Evolutionary conservation across 73 alveolate species (phyloP).

Genomic region (Halteria grandinella): DNA sequence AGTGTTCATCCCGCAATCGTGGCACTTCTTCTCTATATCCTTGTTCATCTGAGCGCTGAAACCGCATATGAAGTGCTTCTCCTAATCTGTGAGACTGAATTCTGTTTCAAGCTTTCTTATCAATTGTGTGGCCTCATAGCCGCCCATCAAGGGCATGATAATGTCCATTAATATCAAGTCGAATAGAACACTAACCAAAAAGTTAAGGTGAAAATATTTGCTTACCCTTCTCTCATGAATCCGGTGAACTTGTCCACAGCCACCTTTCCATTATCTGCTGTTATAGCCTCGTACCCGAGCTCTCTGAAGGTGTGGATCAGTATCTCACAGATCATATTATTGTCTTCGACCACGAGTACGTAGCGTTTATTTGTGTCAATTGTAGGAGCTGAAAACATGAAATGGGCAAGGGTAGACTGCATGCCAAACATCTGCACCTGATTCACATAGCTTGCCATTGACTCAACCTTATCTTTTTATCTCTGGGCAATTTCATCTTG

Average conservation of each 20-base stretch:
- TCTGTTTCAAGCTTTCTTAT: conserved; percentile 21
- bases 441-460: background rate
- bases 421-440: background rate
- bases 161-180: conserved; percentile 30
- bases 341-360: conserved; percentile 35
- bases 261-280: conserved; percentile 14
- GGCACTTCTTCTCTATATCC: too few species aligned
- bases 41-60: conserved; percentile 20
- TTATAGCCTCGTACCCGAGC: conserved; percentile 5
- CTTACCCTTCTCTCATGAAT: conserved; percentile 31
- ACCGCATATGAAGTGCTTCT: conserved; percentile 44
- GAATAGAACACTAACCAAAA: conserved; percentile 15
- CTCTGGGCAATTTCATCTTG: too few species aligned
- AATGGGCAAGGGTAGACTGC: background rate
- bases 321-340: background rate
- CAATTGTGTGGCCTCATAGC: conserved; percentile 24
- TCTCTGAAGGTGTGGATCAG: background rate
- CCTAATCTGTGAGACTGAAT: background rate
- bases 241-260: conserved; percentile 28
- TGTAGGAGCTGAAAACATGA: background rate
- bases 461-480: too few species aligned
- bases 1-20: too few species aligned
- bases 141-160: conserved; percentile 44
- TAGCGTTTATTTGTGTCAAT: background rate
- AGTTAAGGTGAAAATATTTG: too few species aligned